Percentiles rank a stretch among this genome's conserved stretches.
These are phyloP conservation scores for Phialophora expanda DNA, from an alignment of 2,329 filamentous ascomycete species.

Conservation along the genomic window DNA sequence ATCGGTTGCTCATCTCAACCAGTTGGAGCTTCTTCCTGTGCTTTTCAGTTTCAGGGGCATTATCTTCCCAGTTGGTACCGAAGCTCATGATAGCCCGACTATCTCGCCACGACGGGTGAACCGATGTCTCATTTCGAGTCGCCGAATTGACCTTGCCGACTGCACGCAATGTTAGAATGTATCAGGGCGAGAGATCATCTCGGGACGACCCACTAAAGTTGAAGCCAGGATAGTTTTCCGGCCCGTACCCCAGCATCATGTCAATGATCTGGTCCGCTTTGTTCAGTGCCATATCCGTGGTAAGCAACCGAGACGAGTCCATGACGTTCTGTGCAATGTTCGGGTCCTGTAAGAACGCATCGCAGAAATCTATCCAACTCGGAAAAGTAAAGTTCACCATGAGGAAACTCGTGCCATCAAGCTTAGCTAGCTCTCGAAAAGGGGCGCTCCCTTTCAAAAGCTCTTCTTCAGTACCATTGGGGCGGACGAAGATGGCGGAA, in stretches of 20 bases:
- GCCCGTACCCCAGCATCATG: slow-evolving; percentile 40
- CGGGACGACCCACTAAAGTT: slow-evolving; percentile 41
- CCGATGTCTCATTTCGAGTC: slow-evolving; percentile 42
- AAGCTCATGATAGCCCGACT: slow-evolving; percentile 41
- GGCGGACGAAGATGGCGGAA: slow-evolving; percentile 43
- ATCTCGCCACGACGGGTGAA: slow-evolving; percentile 41
- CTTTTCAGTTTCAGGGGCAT: slow-evolving; percentile 40
- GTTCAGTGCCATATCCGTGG: slow-evolving; percentile 39
- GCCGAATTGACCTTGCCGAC: slow-evolving; percentile 42
- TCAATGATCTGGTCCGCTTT: slow-evolving; percentile 40
- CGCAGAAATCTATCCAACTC: slow-evolving; percentile 41
- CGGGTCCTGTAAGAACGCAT: slow-evolving; percentile 41
- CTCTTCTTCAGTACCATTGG: slow-evolving; percentile 42
- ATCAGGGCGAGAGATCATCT: neutral
- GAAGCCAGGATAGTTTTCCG: slow-evolving; percentile 36
- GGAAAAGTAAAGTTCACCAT: slow-evolving; percentile 40
- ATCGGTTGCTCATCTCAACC: slow-evolving; percentile 40
- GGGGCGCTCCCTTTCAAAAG: slow-evolving; percentile 33
- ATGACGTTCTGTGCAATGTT: slow-evolving; percentile 45
- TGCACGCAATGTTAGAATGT: slow-evolving; percentile 26
- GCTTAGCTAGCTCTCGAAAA: slow-evolving; percentile 36
- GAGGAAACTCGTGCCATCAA: slow-evolving; percentile 35
- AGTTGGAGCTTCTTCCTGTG: slow-evolving; percentile 36
- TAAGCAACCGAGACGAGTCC: slow-evolving; percentile 42
- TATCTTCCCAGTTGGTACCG: slow-evolving; percentile 41